These are phyloP conservation scores for Phytopythium oedochilum DNA, from an alignment of 352 stramenopile genomes.

Conservation along the genomic window DNA sequence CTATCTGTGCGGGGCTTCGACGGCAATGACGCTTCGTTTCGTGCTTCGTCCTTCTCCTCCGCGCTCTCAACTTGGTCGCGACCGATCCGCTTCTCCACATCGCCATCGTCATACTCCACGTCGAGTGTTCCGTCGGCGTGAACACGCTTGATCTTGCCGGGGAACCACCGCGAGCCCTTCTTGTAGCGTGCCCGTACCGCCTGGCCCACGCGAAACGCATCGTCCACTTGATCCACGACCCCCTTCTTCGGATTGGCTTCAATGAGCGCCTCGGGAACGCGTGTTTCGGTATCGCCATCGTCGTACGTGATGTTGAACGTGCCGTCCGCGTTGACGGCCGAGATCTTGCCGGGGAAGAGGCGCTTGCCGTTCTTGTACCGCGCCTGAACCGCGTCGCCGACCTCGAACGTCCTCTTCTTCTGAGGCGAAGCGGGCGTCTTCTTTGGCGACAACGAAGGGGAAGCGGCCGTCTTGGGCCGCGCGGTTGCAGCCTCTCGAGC, in stretches of 20 bases:
- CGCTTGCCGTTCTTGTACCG: slow-evolving; percentile 32
- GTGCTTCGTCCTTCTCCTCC: slow-evolving; percentile 4
- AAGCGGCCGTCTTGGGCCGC: background rate
- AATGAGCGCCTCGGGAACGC: slow-evolving; percentile 20
- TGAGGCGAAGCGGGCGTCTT: slow-evolving; percentile 3
- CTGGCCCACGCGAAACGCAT: slow-evolving; percentile 21
- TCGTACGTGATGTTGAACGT: slow-evolving; percentile 73
- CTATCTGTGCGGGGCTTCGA: background rate
- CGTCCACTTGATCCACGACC: background rate
- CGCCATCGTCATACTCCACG: slow-evolving; percentile 62
- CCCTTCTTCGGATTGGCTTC: slow-evolving; percentile 11
- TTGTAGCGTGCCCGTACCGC: slow-evolving; percentile 44
- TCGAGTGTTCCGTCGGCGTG: slow-evolving; percentile 62
- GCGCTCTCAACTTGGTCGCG: slow-evolving; percentile 19
- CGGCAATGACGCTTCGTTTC: slow-evolving; percentile 5
- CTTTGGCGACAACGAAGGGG: slow-evolving; percentile 11
- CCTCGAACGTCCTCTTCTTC: slow-evolving; percentile 9
- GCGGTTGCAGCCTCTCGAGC: background rate
- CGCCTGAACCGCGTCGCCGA: slow-evolving; percentile 33
- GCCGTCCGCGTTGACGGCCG: slow-evolving; percentile 31
- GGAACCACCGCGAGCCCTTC: slow-evolving; percentile 35
- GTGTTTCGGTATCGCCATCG: slow-evolving; percentile 39
- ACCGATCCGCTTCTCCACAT: slow-evolving; percentile 38
- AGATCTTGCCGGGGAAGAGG: slow-evolving; percentile 43
- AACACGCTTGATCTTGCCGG: slow-evolving; percentile 36